Evolutionary conservation across 495 filamentous ascomycete species (phyloP).

Genomic region (Podospora australis): DNA sequence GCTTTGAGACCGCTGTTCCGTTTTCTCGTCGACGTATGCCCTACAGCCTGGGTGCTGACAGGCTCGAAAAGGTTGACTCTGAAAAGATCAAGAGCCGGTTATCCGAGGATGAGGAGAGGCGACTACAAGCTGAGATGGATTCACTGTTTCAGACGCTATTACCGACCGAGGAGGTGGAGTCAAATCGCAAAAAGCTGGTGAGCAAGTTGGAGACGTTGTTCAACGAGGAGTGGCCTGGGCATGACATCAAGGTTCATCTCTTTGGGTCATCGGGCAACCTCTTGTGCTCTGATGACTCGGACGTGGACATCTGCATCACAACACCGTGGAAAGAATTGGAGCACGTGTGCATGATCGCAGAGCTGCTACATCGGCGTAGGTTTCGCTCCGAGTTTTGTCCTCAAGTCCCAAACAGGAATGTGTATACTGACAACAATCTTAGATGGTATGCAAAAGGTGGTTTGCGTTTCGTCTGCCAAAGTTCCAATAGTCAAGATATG

Average conservation of each 20-base stretch:
- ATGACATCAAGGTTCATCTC: constrained; percentile 81
- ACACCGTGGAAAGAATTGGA: constrained; percentile 79
- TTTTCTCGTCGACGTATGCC: constrained; percentile 64
- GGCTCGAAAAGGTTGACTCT: constrained; percentile 60
- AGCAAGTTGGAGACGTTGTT: constrained; percentile 80
- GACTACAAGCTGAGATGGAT: constrained; percentile 72
- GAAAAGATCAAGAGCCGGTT: constrained; percentile 59
- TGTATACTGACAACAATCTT: constrained; percentile 20
- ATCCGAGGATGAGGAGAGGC: constrained; percentile 67
- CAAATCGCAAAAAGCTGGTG: constrained; percentile 66
- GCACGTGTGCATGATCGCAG: constrained; percentile 79
- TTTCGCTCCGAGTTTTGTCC: background rate
- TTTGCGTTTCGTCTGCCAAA: constrained; percentile 88
- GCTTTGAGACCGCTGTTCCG: constrained; percentile 63
- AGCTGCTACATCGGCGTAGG: constrained; percentile 77
- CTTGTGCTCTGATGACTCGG: constrained; percentile 91
- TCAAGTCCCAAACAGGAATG: constrained; percentile 3
- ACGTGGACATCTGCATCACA: constrained; percentile 97
- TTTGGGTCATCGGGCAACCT: constrained; percentile 97
- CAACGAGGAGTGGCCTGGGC: constrained; percentile 84
- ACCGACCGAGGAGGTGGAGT: constrained; percentile 73
- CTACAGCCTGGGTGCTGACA: constrained; percentile 78
- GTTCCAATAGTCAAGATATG: constrained; percentile 98
- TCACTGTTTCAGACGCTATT: constrained; percentile 78
- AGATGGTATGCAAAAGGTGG: constrained; percentile 95